Percentiles rank a stretch among this genome's conserved stretches.
Evolutionary conservation across 169 alveolate genomes (phyloP).

Genomic region (Blepharisma undulans): DNA sequence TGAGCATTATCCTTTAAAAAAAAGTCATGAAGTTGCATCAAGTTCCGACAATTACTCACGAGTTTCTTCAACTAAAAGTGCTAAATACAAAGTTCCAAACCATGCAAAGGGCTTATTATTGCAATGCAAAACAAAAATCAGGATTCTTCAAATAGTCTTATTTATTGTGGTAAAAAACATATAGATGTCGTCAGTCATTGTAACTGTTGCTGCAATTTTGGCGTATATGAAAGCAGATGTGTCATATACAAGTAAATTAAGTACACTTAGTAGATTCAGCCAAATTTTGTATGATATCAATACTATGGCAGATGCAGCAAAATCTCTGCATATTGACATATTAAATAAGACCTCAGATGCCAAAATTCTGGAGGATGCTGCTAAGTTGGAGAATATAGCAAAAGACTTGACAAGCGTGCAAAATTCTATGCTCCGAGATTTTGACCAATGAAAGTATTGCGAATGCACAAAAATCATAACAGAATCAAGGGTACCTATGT

Average conservation of each 20-base stretch:
- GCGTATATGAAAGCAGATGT: neutral
- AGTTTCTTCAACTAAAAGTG: neutral
- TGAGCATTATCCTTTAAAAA: neutral
- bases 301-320: neutral
- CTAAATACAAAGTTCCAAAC: neutral
- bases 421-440: neutral
- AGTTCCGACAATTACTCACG: neutral
- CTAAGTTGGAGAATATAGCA: neutral
- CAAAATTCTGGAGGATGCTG: neutral
- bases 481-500: neutral
- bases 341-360: neutral
- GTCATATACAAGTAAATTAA: neutral
- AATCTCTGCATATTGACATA: neutral
- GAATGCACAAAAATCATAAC: neutral
- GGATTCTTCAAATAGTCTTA: neutral
- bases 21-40: neutral
- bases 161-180: neutral
- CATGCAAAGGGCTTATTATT: neutral
- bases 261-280: neutral
- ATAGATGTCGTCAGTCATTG: neutral
- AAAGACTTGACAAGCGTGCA: neutral
- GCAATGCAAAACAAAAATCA: neutral
- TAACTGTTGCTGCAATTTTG: neutral
- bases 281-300: neutral
- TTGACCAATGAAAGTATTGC: neutral